phyloP scores from a whole-genome alignment of 2,329 filamentous ascomycete genomes.

The Diaporthe sp. region DNA sequence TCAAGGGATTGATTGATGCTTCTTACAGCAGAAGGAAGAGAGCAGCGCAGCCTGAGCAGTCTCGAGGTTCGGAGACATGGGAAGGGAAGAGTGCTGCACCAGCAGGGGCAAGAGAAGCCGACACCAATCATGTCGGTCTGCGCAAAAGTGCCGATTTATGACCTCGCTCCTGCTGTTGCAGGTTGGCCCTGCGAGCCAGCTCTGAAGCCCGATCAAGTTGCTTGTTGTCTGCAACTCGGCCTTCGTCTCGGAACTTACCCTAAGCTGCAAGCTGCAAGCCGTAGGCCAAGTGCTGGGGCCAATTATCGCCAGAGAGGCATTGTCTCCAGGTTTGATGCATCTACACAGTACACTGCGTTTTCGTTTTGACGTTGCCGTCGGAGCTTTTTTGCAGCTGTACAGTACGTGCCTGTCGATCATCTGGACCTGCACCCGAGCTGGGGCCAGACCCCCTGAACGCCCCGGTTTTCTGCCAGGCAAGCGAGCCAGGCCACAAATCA shows the following conservation, averaged over 20 bases:
- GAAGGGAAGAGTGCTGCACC: background rate
- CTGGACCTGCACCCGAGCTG: background rate
- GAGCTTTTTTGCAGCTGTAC: background rate
- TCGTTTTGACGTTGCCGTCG: background rate
- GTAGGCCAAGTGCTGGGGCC: background rate
- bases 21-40: background rate
- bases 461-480: background rate
- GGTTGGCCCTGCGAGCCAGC: background rate
- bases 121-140: background rate
- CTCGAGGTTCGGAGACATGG: background rate
- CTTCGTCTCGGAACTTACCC: background rate
- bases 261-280: background rate
- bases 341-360: too few relatives aligned
- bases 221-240: conserved; percentile 18
- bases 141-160: background rate
- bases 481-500: background rate
- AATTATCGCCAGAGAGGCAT: background rate
- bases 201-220: conserved; percentile 12
- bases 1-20: background rate
- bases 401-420: conserved; percentile 16
- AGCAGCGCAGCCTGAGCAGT: background rate
- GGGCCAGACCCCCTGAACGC: background rate
- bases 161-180: background rate
- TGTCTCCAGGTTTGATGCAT: background rate
- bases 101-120: background rate